Conservation (phyloP, 352 stramenopile genomes). For the Phytophthora tubulina region DNA sequence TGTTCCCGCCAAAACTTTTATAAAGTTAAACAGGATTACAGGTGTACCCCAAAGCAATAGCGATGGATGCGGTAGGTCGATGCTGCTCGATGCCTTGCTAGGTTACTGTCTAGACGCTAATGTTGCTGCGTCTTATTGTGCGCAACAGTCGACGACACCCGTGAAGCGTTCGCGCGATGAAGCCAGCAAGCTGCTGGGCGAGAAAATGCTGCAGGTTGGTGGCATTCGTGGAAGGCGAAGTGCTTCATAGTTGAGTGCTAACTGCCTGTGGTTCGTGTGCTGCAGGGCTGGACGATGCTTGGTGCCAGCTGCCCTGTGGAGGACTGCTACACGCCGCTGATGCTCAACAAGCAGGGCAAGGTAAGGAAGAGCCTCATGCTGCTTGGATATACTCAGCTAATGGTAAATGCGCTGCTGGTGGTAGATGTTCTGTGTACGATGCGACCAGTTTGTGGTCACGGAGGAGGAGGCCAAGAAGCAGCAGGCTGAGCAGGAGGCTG, state of each 20-base stretch:
- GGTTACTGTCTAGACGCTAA: too few species aligned
- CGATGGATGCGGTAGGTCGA: constrained; percentile 36
- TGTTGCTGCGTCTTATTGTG: not conserved
- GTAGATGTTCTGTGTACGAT: constrained; percentile 84
- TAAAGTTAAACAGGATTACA: constrained; percentile 15
- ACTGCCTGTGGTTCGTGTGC: constrained; percentile 5
- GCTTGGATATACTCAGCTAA: not conserved
- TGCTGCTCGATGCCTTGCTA: not conserved
- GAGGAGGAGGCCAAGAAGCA: constrained; percentile 75
- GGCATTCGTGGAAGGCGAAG: not conserved
- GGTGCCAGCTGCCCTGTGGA: constrained; percentile 69
- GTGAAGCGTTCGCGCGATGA: constrained; percentile 68
- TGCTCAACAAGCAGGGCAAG: constrained; percentile 81
- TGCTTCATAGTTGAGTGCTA: not conserved
- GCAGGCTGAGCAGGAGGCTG: constrained; percentile 48
- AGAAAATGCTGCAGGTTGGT: constrained; percentile 84
- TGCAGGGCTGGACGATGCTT: constrained; percentile 84
- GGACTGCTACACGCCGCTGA: constrained; percentile 81
- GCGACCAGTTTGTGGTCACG: constrained; percentile 77
- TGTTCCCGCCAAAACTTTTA: constrained; percentile 41
- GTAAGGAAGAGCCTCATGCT: constrained; percentile 14
- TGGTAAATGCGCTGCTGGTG: not conserved
- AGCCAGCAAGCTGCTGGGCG: constrained; percentile 74
- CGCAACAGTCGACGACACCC: constrained; percentile 3
- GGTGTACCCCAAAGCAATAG: constrained; percentile 2